A percentile compares a stretch with the other conserved stretches of the same genome.
Evolutionary conservation across 345 rosid genomes (phyloP).

Genomic region (Toxicodendron radicans): DNA sequence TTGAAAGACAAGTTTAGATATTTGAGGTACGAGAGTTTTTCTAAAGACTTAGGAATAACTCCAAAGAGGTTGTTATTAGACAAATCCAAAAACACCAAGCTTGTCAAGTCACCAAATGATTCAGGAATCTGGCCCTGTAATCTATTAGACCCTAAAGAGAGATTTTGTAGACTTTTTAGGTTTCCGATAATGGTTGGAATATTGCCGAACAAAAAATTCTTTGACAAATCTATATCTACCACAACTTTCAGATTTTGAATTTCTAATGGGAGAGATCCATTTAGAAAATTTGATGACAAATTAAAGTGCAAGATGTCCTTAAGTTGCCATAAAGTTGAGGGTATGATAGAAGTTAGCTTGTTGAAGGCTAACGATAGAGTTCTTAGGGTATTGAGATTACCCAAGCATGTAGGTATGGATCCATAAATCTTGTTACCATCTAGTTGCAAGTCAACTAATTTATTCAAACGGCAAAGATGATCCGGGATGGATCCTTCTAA

Average conservation of each 20-base stretch:
- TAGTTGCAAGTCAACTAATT: neutral
- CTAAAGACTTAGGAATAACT: slow-evolving; percentile 17
- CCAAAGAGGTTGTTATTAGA: slow-evolving; percentile 15
- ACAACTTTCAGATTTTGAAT: slow-evolving; percentile 8
- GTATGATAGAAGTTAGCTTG: slow-evolving; percentile 1
- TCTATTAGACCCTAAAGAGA: neutral
- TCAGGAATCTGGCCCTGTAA: slow-evolving; percentile 18
- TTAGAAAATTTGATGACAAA: slow-evolving; percentile 14
- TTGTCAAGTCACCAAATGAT: slow-evolving; percentile 10
- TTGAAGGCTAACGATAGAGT: neutral
- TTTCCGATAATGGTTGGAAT: slow-evolving; percentile 6
- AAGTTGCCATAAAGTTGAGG: slow-evolving; percentile 16
- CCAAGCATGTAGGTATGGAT: slow-evolving; percentile 14
- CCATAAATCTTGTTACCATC: slow-evolving; percentile 10
- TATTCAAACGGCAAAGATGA: slow-evolving; percentile 9
- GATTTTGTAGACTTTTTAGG: neutral
- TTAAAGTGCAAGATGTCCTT: neutral
- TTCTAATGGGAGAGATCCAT: slow-evolving; percentile 2
- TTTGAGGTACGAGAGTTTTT: slow-evolving; percentile 1
- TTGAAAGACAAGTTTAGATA: slow-evolving; percentile 17
- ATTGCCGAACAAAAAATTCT: slow-evolving; percentile 4
- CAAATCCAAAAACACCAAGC: slow-evolving; percentile 20
- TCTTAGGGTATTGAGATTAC: slow-evolving; percentile 14
- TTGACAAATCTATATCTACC: slow-evolving; percentile 9
- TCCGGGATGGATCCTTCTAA: slow-evolving; percentile 10